These are phyloP conservation scores for Populus hybrid DNA, from an alignment of 441 rosid species.

Conservation along the genomic window DNA sequence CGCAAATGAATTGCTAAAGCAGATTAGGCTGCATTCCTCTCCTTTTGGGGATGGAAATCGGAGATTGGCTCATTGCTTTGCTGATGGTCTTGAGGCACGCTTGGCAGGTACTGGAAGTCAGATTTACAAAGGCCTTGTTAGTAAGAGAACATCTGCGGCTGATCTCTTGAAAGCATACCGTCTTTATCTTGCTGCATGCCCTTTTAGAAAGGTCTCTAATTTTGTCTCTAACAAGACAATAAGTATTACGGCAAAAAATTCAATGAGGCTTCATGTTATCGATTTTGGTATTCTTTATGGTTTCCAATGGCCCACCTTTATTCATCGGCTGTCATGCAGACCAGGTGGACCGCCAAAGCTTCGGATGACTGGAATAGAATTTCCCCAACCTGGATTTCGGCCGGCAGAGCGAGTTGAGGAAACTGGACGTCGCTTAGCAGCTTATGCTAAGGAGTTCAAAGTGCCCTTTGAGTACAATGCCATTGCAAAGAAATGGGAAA, in stretches of 20 bases:
- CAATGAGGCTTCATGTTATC: conserved; percentile 42
- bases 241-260: conserved; percentile 22
- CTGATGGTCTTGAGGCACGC: conserved; percentile 83
- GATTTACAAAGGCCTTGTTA: conserved; percentile 43
- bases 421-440: conserved; percentile 54
- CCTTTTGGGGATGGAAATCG: conserved; percentile 73
- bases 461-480: conserved; percentile 59
- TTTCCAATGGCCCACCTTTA: conserved; percentile 59
- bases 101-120: conserved; percentile 68
- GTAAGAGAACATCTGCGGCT: conserved; percentile 51
- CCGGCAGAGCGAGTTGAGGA: conserved; percentile 61
- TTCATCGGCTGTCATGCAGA: conserved; percentile 37
- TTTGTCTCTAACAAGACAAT: conserved; percentile 36
- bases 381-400: conserved; percentile 53
- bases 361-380: conserved; percentile 59
- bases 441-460: conserved; percentile 40
- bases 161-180: conserved; percentile 70
- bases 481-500: conserved; percentile 63
- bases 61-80: conserved; percentile 75
- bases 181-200: conserved; percentile 38
- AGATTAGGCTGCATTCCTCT: conserved; percentile 68
- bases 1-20: conserved; percentile 52
- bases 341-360: conserved; percentile 52
- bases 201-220: conserved; percentile 36
- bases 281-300: conserved; percentile 77